A percentile compares a stretch with the other conserved stretches of the same genome.
Conservation (phyloP, 345 rosid species). For the Trapa bicornis region DNA sequence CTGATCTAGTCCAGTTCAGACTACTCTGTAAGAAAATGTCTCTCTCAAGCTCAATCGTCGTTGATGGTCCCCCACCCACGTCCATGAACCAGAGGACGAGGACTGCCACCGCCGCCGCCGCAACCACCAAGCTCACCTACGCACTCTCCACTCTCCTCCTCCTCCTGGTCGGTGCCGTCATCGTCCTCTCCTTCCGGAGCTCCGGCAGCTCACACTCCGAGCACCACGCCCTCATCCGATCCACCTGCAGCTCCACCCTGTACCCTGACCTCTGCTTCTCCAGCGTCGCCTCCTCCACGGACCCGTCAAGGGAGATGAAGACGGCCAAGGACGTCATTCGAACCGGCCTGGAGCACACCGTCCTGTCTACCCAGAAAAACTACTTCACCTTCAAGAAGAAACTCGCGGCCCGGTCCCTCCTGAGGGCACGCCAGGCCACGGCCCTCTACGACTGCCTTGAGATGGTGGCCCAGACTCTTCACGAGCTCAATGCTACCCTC, state of each 20-base stretch:
- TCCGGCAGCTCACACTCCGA: not conserved
- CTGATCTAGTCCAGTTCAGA: too few species aligned
- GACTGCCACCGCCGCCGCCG: not conserved
- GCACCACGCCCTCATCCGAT: not conserved
- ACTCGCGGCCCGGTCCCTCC: not conserved
- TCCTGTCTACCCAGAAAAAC: not conserved
- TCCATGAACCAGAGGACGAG: not conserved
- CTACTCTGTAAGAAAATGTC: not conserved
- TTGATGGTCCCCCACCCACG: not conserved
- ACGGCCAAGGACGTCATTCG: slow-evolving; percentile 3
- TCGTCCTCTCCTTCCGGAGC: not conserved
- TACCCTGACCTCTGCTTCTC: slow-evolving; percentile 7
- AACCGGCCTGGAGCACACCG: not conserved
- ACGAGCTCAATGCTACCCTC: not conserved
- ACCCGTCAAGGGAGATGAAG: slow-evolving; percentile 1
- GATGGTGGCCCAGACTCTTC: not conserved
- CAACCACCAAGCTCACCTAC: not conserved
- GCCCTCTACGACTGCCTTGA: slow-evolving; percentile 6
- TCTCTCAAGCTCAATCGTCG: not conserved
- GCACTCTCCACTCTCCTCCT: not conserved
- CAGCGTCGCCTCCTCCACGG: not conserved
- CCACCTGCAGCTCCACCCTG: slow-evolving; percentile 6
- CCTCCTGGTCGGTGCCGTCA: not conserved
- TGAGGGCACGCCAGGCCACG: not conserved
- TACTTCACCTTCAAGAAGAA: slow-evolving; percentile 6